Base-by-base conservation (phyloP, 805 yeast genomes). In the Ogataea ganodermae region DNA sequence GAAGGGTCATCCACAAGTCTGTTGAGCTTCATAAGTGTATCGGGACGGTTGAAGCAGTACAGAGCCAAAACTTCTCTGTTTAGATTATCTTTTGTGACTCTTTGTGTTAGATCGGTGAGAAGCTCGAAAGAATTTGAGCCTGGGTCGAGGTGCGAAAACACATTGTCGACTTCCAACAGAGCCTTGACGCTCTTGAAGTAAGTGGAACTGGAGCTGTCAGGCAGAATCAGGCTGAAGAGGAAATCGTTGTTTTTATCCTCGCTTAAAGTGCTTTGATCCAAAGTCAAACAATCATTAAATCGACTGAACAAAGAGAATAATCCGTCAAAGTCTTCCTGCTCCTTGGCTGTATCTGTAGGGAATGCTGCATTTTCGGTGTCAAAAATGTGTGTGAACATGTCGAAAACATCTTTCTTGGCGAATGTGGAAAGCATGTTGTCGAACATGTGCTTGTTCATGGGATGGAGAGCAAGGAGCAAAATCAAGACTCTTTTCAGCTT, bases 261-360 rank as follows among this genome's bases (percentile, higher is more conserved):
- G 1, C 48, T 42, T 9, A 59, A 38, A 3, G 61, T 51, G 14
- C 61, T 53, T 27, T 56, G 56, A 37, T 59, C 62, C 28, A 62
- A 36, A 2, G 48, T 38, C 6, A 52, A 30, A 18, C 59, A 49
- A 27, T 41, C 42, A 35, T 48, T 56, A 46, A 62, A 61, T 12
- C 58, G 43, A 13, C 45, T 50, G 35, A 55, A 55, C 10, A 55
- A 14, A 1, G 61, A 50, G 22, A 44, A 42, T 13, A 58, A 16
- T 31, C 52, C 53, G 35, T 46, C 38, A 23, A 37, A 8, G 43
- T 39, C 21, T 10, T 31, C 22, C 42, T 55, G 17, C 8, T 9
- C 42, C 27, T 32, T 17, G 32, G 46, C 36, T 6, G 36, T 32
- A 12, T 13, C 33, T 4, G 41, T 42, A 41, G 12, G 12, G 13